These are phyloP conservation scores for Candida dajiaensis DNA, from an alignment of 805 yeast species.

Conservation along the genomic window DNA sequence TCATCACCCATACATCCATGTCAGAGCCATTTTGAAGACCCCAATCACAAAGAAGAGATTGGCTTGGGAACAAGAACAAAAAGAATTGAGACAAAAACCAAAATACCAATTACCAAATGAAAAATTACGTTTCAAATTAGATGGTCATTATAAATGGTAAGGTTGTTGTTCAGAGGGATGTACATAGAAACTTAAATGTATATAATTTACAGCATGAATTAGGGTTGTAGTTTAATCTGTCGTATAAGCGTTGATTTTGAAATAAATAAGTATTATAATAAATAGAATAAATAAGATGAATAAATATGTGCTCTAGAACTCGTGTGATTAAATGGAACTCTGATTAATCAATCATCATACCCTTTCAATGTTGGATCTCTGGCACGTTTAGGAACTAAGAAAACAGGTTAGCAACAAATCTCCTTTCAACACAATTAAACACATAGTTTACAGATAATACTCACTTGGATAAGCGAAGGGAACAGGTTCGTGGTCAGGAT, in stretches of 20 bases:
- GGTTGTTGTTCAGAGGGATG: neutral
- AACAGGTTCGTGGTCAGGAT: slow-evolving; percentile 57
- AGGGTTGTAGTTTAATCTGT: neutral
- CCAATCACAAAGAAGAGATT: slow-evolving; percentile 56
- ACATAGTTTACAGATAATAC: slow-evolving; percentile 5
- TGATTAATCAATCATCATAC: slow-evolving; percentile 42
- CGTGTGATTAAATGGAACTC: neutral
- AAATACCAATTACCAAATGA: slow-evolving; percentile 39
- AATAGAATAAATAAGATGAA: slow-evolving; percentile 5
- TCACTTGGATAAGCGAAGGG: slow-evolving; percentile 43
- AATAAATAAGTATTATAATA: slow-evolving; percentile 4
- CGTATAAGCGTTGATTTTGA: neutral
- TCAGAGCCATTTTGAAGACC: slow-evolving; percentile 70
- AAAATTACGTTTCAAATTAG: slow-evolving; percentile 41
- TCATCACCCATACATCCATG: slow-evolving; percentile 71
- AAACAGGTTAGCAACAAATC: slow-evolving; percentile 17
- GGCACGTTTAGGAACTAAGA: slow-evolving; percentile 41
- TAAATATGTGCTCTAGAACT: neutral
- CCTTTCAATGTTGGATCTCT: slow-evolving; percentile 46
- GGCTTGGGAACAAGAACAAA: slow-evolving; percentile 50
- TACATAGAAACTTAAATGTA: slow-evolving; percentile 6
- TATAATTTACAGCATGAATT: slow-evolving; percentile 7
- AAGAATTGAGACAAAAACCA: slow-evolving; percentile 45
- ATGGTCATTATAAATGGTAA: slow-evolving; percentile 56
- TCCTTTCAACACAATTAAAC: neutral